Base-by-base conservation (phyloP, 129 eudicot species). In the Ambrosia trifida region DNA sequence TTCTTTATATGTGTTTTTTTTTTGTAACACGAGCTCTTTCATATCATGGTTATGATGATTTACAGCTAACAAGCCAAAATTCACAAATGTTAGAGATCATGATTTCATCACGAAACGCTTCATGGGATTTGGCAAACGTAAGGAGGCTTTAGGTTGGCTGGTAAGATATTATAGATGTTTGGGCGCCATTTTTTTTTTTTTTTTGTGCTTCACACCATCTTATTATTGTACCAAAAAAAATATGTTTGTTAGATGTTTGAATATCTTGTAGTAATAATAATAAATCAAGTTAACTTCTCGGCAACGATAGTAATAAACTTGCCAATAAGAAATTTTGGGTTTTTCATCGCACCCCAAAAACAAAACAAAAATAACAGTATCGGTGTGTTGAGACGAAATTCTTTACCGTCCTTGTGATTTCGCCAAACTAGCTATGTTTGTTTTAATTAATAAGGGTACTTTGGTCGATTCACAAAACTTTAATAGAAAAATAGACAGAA, bases 71-170 rank as follows among this genome's bases (percentile, higher is more conserved):
- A 78, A 78, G 68, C 86, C 86, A 8, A 64, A 64, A 81, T 56
- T 89, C 44, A 87, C 97, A 13, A 77, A 79, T 77, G 96, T 85
- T 65, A 87, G 80, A 41, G 70, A 92, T 73, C 88, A 94, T 68
- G 97, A 81, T 79, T 94, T 94, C 81, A 87, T 94, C 78, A 83
- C 24, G 83, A 84, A 83, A 53, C 86, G 95, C 61, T 94, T 85
- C 68, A 64, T 64, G 83, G 98, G 98, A 46, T 17, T 89, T 83
- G 97, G 95, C 30, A 86, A 78, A 71, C 82, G 80, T 51, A 87
- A 95, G 5, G 62, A 74, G 61, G 54, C 85, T 35, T n/a, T 72
- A 62, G 84, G 85, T 78, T 94, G 98, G 98, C 14, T 82, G 97
- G 98, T 94, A 82, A 85, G 96, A 44, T 32, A 18, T 32, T 31